Evolutionary conservation across 495 filamentous ascomycete species (phyloP).

Genomic region (Podospora fimiseda): DNA sequence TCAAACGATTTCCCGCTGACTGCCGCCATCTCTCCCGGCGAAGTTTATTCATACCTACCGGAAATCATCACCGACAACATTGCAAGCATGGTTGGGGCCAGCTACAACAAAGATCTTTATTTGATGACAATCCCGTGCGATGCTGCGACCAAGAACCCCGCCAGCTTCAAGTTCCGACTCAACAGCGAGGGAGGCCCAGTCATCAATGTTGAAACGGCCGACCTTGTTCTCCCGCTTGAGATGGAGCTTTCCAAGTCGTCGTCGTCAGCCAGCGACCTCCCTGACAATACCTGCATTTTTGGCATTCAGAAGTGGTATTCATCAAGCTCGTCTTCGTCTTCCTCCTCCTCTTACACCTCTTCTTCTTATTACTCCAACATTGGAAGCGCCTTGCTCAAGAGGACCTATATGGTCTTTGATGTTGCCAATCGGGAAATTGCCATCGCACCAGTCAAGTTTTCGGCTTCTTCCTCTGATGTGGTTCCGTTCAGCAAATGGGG

Average conservation of each 20-base stretch:
- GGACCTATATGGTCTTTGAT: slow-evolving; percentile 81
- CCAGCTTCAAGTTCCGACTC: slow-evolving; percentile 53
- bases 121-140: slow-evolving; percentile 59
- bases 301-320: slow-evolving; percentile 46
- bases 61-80: slow-evolving; percentile 50
- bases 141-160: slow-evolving; percentile 40
- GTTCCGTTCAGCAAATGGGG: slow-evolving; percentile 22
- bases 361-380: slow-evolving; percentile 49
- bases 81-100: slow-evolving; percentile 52
- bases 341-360: slow-evolving; percentile 31
- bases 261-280: neutral
- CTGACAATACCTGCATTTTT: slow-evolving; percentile 48
- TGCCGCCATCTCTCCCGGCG: slow-evolving; percentile 48
- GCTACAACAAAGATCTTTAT: slow-evolving; percentile 34
- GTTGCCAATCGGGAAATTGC: slow-evolving; percentile 68
- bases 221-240: slow-evolving; percentile 51
- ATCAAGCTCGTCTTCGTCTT: slow-evolving; percentile 8
- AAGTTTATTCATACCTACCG: slow-evolving; percentile 69
- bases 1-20: slow-evolving; percentile 60
- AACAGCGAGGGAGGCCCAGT: slow-evolving; percentile 44
- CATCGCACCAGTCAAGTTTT: slow-evolving; percentile 67
- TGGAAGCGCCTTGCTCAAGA: slow-evolving; percentile 77
- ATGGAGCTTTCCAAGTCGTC: slow-evolving; percentile 25
- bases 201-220: slow-evolving; percentile 58
- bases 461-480: slow-evolving; percentile 20